A percentile compares a stretch with the other conserved stretches of the same genome.
Evolutionary conservation across 176 grass and related monocot genomes (phyloP).

Genomic region (Metroxylon sagu): DNA sequence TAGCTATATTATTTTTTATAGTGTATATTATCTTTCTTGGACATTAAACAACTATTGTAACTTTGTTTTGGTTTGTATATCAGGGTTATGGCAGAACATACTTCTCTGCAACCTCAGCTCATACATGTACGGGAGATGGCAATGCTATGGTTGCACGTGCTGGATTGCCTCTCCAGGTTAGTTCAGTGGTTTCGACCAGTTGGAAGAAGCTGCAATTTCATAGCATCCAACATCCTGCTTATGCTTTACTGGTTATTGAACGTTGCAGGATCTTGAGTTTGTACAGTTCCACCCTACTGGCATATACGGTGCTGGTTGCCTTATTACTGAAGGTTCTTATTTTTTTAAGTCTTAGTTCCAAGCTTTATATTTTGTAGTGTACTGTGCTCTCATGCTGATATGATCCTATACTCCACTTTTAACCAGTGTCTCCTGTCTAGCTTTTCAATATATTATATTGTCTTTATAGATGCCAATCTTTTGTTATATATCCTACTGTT

Average conservation of each 20-base stretch:
- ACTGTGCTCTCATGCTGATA: too few relatives aligned
- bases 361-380: constrained; percentile 5
- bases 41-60: not conserved
- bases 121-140: constrained; percentile 99
- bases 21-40: too few relatives aligned
- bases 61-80: constrained; percentile 11
- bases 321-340: constrained; percentile 73
- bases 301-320: constrained; percentile 82
- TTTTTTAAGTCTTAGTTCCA: not conserved
- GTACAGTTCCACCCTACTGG: constrained; percentile 87
- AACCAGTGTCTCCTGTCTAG: too few relatives aligned
- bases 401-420: too few relatives aligned
- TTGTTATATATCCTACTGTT: too few relatives aligned
- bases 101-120: constrained; percentile 95
- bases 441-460: too few relatives aligned
- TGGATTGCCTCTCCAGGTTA: constrained; percentile 84
- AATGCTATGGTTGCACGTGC: constrained; percentile 98
- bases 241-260: constrained; percentile 23
- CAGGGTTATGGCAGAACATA: constrained; percentile 46
- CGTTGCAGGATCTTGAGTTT: constrained; percentile 94
- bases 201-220: not conserved
- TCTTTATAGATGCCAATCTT: too few relatives aligned
- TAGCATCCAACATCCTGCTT: constrained; percentile 12
- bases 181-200: not conserved
- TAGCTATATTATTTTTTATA: constrained; percentile 25